A percentile compares a stretch with the other conserved stretches of the same genome.
These are phyloP conservation scores for Alternaria sp. DNA, from an alignment of 2,329 filamentous ascomycete genomes.

Conservation along the genomic window DNA sequence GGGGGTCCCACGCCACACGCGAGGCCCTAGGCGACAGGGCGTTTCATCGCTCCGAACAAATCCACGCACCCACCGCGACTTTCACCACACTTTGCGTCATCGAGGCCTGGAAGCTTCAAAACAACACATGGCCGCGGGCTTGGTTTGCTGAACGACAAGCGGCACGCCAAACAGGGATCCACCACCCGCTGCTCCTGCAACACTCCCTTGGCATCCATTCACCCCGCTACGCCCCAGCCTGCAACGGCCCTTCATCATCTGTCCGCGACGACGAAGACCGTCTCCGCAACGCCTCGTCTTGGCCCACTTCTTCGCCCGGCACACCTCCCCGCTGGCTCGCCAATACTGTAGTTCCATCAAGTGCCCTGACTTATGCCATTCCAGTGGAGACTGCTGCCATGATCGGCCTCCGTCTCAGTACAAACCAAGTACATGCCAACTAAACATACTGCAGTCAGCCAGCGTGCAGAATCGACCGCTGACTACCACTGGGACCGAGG, in stretches of 20 bases:
- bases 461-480: background rate
- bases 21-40: constrained; percentile 14
- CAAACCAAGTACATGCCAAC: background rate
- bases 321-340: background rate
- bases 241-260: constrained; percentile 7
- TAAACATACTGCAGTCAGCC: background rate
- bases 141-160: constrained; percentile 12
- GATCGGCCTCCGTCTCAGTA: background rate
- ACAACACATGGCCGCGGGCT: background rate
- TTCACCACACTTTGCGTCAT: constrained; percentile 23
- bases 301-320: background rate
- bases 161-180: constrained; percentile 7
- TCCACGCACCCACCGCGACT: constrained; percentile 2
- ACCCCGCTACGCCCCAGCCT: background rate
- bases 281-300: constrained; percentile 2
- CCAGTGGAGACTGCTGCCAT: background rate
- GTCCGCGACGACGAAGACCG: constrained; percentile 2
- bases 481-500: background rate
- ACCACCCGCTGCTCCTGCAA: background rate
- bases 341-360: background rate
- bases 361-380: background rate
- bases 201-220: background rate
- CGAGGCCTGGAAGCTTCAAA: constrained; percentile 1
- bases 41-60: constrained; percentile 33
- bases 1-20: constrained; percentile 21